A percentile compares a stretch with the other conserved stretches of the same genome.
Evolutionary conservation across 768 basidiomycete genomes (phyloP).

Genomic region (Podaxis pistillaris): DNA sequence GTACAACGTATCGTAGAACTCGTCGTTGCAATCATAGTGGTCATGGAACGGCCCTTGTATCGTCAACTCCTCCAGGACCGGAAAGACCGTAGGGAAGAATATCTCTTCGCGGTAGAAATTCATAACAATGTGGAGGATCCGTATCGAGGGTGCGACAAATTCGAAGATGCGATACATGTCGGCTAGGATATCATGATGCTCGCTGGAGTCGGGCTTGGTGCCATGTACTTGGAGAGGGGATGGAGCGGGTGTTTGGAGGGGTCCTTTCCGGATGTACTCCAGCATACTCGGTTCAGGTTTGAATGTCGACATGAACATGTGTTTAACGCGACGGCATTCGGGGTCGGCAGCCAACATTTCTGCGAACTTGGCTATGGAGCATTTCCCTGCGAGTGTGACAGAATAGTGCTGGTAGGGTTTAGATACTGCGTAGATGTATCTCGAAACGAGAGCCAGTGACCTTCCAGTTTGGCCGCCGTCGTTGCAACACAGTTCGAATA

Average conservation of each 20-base stretch:
- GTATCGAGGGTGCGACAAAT: slow-evolving; percentile 12
- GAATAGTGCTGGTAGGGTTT: slow-evolving; percentile 14
- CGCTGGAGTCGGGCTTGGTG: not conserved
- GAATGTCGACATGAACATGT: slow-evolving; percentile 14
- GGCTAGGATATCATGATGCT: slow-evolving; percentile 1
- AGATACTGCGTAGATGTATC: slow-evolving; percentile 12
- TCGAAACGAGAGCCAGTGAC: slow-evolving; percentile 16
- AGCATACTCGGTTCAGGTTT: not conserved
- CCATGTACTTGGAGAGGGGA: not conserved
- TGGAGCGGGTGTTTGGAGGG: not conserved
- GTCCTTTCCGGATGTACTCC: not conserved
- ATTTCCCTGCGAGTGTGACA: slow-evolving; percentile 7
- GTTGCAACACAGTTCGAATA: slow-evolving; percentile 11
- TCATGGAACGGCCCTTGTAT: slow-evolving; percentile 16
- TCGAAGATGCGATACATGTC: slow-evolving; percentile 16
- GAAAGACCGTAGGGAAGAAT: slow-evolving; percentile 15
- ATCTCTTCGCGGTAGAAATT: slow-evolving; percentile 14
- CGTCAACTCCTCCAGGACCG: slow-evolving; percentile 14
- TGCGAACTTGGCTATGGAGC: slow-evolving; percentile 10
- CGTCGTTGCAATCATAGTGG: slow-evolving; percentile 10
- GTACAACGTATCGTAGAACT: slow-evolving; percentile 11
- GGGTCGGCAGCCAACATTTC: slow-evolving; percentile 3
- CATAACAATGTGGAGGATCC: slow-evolving; percentile 12
- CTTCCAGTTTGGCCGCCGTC: slow-evolving; percentile 19
- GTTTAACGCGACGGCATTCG: slow-evolving; percentile 13